Conservation (phyloP, 495 filamentous ascomycete genomes). For the Aspergillus olivimuriae region DNA sequence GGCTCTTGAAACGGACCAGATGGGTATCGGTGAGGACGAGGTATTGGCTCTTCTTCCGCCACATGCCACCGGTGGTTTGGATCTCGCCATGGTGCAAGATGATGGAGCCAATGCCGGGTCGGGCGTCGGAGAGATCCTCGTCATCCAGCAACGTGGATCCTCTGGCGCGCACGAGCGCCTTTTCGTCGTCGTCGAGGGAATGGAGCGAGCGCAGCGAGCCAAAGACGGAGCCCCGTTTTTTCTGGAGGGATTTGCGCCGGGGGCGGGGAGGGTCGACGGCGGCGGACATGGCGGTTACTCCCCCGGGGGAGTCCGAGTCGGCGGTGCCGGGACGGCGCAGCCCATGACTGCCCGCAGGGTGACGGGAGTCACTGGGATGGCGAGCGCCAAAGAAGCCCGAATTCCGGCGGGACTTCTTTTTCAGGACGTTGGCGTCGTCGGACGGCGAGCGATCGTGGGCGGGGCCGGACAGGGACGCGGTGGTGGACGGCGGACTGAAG, state of each 20-base stretch:
- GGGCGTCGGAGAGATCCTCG: constrained; percentile 21
- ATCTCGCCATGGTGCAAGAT: constrained; percentile 68
- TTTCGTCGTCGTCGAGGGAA: constrained; percentile 45
- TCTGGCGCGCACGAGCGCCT: constrained; percentile 28
- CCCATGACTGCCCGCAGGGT: constrained; percentile 13
- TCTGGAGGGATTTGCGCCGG: constrained; percentile 41
- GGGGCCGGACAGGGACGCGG: constrained; percentile 17
- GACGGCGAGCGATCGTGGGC: constrained; percentile 32
- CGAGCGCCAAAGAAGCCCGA: constrained; percentile 38
- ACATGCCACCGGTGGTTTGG: constrained; percentile 71
- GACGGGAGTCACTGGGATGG: constrained; percentile 21
- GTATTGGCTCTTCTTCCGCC: constrained; percentile 82
- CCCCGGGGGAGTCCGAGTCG: constrained; percentile 20
- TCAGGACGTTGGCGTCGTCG: constrained; percentile 28
- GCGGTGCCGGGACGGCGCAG: constrained; percentile 27
- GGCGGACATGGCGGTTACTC: constrained; percentile 16
- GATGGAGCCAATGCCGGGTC: constrained; percentile 35
- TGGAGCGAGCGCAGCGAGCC: constrained; percentile 50
- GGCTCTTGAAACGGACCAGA: constrained; percentile 73
- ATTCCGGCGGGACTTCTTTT: constrained; percentile 37
- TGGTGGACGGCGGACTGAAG: constrained; percentile 29
- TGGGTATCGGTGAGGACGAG: constrained; percentile 85
- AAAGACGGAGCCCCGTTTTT: constrained; percentile 48
- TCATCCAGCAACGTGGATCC: constrained; percentile 29
- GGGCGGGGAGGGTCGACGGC: constrained; percentile 25